Evolutionary conservation across 78 protist species (phyloP).

Genomic region (Chrysochromulina tobinii): DNA sequence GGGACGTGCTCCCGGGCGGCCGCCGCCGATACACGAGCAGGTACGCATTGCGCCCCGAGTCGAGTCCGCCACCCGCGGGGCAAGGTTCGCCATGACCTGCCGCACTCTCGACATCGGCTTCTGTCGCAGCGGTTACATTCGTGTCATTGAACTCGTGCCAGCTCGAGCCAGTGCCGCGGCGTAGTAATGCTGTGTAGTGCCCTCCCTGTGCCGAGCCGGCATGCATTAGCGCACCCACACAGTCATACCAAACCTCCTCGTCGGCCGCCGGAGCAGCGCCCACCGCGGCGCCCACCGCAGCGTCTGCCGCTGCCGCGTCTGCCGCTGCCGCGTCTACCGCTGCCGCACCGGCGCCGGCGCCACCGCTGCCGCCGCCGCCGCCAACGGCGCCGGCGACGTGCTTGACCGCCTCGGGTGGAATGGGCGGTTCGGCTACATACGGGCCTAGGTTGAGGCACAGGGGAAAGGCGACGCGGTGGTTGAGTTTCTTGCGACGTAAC

Average conservation of each 20-base stretch:
- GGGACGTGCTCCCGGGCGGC: background rate
- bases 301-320: background rate
- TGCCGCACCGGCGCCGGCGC: too few species aligned
- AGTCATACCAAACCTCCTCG: conserved; percentile 36
- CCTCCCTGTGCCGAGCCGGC: conserved; percentile 53
- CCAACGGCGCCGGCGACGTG: too few species aligned
- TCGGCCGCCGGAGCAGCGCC: background rate
- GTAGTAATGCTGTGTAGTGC: conserved; percentile 62
- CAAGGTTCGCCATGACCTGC: background rate
- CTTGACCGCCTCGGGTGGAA: too few species aligned
- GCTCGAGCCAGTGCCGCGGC: background rate
- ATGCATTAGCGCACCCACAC: conserved; percentile 58
- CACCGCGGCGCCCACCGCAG: too few species aligned
- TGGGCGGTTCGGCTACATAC: background rate
- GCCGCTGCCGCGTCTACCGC: too few species aligned
- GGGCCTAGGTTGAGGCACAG: background rate
- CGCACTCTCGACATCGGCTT: background rate
- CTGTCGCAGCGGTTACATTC: too few species aligned
- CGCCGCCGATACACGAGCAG: conserved; percentile 43
- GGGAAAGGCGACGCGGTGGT: background rate
- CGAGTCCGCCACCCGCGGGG: background rate
- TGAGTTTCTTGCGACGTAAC: background rate
- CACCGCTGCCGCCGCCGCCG: too few species aligned
- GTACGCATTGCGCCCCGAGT: conserved; percentile 5
- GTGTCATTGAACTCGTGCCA: conserved; percentile 59